Evolutionary conservation across 495 filamentous ascomycete species (phyloP).

Genomic region (Podospora pseudocomata): DNA sequence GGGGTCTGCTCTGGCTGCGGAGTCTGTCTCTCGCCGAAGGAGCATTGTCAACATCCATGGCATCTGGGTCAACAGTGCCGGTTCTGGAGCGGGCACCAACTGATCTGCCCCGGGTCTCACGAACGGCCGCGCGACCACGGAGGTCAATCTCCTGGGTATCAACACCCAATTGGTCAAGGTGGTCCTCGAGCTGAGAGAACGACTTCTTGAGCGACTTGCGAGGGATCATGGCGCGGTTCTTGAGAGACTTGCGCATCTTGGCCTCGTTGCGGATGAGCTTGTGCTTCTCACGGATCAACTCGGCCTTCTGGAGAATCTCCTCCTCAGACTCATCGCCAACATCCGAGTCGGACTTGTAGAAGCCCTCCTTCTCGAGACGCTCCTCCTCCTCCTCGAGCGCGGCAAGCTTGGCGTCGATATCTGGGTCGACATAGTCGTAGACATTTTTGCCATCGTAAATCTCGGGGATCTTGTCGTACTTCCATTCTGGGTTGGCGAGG

Average conservation of each 20-base stretch:
- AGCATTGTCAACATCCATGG: conserved; percentile 80
- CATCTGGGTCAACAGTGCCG: conserved; percentile 56
- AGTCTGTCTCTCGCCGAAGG: conserved; percentile 55
- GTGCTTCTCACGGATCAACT: conserved; percentile 90
- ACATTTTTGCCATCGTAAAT: conserved; percentile 89
- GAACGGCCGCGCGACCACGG: conserved; percentile 60
- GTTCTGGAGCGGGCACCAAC: conserved; percentile 41
- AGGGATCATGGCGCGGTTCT: conserved; percentile 91
- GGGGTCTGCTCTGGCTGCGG: conserved; percentile 71
- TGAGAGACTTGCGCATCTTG: conserved; percentile 86
- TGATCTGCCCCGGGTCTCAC: conserved; percentile 58
- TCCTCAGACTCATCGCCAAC: conserved; percentile 81
- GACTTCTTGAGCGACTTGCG: conserved; percentile 70
- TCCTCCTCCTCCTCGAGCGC: conserved; percentile 95
- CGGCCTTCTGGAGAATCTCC: conserved; percentile 83
- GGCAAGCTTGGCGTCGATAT: conserved; percentile 86
- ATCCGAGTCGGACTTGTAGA: conserved; percentile 61
- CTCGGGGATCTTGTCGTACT: conserved; percentile 92
- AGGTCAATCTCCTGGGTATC: conserved; percentile 70
- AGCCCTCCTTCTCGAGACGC: conserved; percentile 77
- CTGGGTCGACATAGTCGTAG: conserved; percentile 92
- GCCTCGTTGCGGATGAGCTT: conserved; percentile 84
- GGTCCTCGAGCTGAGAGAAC: conserved; percentile 77
- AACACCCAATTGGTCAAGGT: conserved; percentile 78
- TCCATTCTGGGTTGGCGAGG: conserved; percentile 84